These are phyloP conservation scores for Gossypium schwendimanii DNA, from an alignment of 441 rosid genomes.

Conservation along the genomic window DNA sequence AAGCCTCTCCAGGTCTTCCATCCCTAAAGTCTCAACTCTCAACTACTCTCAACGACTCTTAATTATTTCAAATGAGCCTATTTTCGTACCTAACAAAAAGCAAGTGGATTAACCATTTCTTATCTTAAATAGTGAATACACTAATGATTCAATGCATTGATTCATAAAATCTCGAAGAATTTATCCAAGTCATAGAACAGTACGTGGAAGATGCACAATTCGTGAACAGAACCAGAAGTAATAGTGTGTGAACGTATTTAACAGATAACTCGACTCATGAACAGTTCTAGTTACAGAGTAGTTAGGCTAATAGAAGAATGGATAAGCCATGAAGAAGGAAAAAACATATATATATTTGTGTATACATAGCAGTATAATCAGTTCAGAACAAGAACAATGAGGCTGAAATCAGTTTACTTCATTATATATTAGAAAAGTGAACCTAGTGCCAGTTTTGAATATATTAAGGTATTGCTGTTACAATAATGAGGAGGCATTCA, in stretches of 20 bases:
- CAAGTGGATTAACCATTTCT: neutral
- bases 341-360: neutral
- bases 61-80: neutral
- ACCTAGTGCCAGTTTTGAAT: slow-evolving; percentile 3
- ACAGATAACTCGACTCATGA: neutral
- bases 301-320: neutral
- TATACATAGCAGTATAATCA: neutral
- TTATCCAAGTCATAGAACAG: neutral
- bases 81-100: neutral
- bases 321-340: neutral
- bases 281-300: neutral
- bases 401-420: neutral
- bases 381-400: neutral
- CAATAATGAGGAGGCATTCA: slow-evolving; percentile 6
- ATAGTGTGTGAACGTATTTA: neutral
- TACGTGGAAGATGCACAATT: neutral
- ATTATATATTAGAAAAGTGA: neutral
- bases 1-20: neutral
- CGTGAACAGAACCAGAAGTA: neutral
- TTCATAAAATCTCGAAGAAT: neutral
- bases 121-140: neutral
- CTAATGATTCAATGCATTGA: neutral
- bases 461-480: neutral
- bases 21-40: slow-evolving; percentile 5
- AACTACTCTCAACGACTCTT: slow-evolving; percentile 20